Conservation (phyloP, 78 protist species). For the Tieghemostelium lacteum region DNA sequence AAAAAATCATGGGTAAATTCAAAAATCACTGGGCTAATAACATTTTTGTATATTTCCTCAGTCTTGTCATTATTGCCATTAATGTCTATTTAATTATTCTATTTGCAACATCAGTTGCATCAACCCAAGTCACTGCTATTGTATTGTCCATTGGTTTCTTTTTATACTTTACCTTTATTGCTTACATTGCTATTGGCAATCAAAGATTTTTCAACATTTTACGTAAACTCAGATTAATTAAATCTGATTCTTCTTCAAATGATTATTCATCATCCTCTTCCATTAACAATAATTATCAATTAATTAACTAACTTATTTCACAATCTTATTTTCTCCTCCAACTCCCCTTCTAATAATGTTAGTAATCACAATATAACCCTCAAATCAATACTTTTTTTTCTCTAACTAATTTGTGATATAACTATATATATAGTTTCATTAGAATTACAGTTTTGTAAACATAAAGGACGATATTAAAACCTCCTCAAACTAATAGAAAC, state of each 20-base stretch:
- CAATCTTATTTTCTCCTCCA: background rate
- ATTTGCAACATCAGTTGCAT: slow-evolving; percentile 19
- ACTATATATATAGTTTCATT: no score
- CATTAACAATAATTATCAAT: background rate
- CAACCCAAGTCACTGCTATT: slow-evolving; percentile 26
- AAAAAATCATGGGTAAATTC: slow-evolving; percentile 71
- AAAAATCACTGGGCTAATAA: slow-evolving; percentile 73
- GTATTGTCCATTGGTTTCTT: slow-evolving; percentile 13
- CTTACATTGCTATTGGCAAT: slow-evolving; percentile 34
- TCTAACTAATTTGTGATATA: no score
- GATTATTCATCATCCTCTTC: no score
- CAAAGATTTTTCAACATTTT: slow-evolving; percentile 27
- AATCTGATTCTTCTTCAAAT: background rate
- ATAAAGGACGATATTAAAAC: no score
- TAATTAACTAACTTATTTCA: background rate
- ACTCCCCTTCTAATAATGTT: no score
- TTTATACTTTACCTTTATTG: slow-evolving; percentile 42
- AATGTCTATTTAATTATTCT: slow-evolving; percentile 52
- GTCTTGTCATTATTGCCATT: slow-evolving; percentile 48
- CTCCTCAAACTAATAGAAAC: no score
- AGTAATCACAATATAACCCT: no score
- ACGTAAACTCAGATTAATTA: no score
- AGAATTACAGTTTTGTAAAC: no score
- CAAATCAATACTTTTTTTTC: no score
- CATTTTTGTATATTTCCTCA: slow-evolving; percentile 33